These are phyloP conservation scores for Cladosporium austrohemisphaericum DNA, from an alignment of 2,329 filamentous ascomycete genomes.

Conservation along the genomic window DNA sequence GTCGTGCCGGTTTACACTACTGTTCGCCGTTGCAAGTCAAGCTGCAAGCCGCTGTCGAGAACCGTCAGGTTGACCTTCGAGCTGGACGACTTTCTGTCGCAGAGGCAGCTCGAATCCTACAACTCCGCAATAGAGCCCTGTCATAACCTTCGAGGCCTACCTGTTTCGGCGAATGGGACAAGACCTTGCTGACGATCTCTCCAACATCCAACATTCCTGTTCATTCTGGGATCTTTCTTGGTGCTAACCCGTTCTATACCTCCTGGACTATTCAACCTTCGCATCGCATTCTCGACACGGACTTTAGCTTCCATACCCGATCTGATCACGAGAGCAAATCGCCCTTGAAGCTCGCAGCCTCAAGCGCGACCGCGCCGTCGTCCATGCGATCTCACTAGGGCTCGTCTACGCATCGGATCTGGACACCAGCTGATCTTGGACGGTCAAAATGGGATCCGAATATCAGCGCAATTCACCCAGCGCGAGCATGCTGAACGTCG, in stretches of 20 bases:
- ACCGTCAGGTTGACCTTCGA: neutral
- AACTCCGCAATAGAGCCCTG: constrained; percentile 12
- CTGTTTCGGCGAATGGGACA: constrained; percentile 7
- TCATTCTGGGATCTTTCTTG: neutral
- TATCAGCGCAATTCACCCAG: constrained; percentile 19
- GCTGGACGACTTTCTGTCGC: neutral
- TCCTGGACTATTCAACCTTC: too few species aligned
- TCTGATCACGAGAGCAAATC: neutral
- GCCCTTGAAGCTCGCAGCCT: neutral
- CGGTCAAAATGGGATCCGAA: constrained; percentile 18
- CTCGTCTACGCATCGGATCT: neutral
- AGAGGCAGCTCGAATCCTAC: constrained; percentile 2
- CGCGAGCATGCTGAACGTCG: constrained; percentile 22
- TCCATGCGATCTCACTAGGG: neutral
- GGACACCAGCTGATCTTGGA: neutral
- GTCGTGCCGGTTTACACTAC: neutral
- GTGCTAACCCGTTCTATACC: too few species aligned
- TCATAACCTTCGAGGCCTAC: neutral
- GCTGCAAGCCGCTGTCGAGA: constrained; percentile 1
- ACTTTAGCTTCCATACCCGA: neutral
- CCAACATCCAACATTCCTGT: neutral
- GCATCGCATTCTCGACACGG: neutral
- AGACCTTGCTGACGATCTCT: constrained; percentile 9
- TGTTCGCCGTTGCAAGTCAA: neutral
- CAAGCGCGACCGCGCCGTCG: neutral